Percentiles rank a stretch among this genome's conserved stretches.
phyloP scores from a whole-genome alignment of 1,139 yeast genomes.

The Candida labiduridarum region DNA sequence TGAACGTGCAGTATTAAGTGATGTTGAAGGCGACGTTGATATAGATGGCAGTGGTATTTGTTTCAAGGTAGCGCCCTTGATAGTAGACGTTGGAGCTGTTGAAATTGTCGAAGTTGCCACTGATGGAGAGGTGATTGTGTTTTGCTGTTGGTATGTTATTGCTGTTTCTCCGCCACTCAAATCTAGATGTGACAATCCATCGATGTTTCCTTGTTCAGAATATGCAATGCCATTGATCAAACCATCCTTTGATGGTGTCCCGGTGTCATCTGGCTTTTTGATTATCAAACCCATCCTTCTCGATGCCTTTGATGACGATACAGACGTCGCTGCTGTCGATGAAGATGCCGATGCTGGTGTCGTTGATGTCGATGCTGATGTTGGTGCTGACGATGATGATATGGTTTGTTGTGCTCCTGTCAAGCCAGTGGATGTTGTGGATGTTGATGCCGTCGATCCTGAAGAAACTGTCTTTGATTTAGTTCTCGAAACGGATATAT shows the following conservation, averaged over 20 bases:
- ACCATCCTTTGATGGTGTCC: not conserved
- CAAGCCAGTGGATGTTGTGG: conserved; percentile 25
- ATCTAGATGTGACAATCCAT: not conserved
- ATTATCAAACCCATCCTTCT: conserved; percentile 70
- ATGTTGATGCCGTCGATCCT: not conserved
- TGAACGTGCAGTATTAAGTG: conserved; percentile 27
- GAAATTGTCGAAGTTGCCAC: conserved; percentile 9
- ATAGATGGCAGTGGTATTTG: conserved; percentile 17
- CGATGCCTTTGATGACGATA: conserved; percentile 64
- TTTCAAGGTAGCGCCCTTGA: conserved; percentile 7
- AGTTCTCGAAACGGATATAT: conserved; percentile 4
- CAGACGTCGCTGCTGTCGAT: conserved; percentile 50
- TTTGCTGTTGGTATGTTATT: conserved; percentile 22
- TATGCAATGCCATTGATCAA: not conserved
- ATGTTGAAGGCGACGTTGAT: conserved; percentile 3
- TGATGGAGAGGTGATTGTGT: conserved; percentile 17
- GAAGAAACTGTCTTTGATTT: conserved; percentile 1
- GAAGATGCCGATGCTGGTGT: conserved; percentile 50
- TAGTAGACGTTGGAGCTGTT: conserved; percentile 10
- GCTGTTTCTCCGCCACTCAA: conserved; percentile 10
- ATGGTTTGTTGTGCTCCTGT: not conserved
- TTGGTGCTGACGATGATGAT: conserved; percentile 39
- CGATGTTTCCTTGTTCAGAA: not conserved
- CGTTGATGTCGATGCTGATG: conserved; percentile 39
- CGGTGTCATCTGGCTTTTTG: conserved; percentile 37